A percentile compares a stretch with the other conserved stretches of the same genome.
Evolutionary conservation across 805 yeast genomes (phyloP).

Genomic region (Candida endomychidarum): DNA sequence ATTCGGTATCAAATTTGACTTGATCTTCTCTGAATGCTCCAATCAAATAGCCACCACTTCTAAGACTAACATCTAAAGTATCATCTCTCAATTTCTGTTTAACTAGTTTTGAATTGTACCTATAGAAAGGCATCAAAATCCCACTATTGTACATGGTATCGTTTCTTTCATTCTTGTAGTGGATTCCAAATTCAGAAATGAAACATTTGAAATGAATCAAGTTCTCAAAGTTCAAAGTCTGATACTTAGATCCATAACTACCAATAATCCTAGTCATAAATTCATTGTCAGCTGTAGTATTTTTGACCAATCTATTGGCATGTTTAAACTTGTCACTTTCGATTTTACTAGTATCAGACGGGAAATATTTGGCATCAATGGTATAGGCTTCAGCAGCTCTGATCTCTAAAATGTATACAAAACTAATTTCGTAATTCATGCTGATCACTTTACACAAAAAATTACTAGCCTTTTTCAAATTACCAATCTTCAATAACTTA

Average conservation of each 20-base stretch:
- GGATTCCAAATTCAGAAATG: slow-evolving; percentile 53
- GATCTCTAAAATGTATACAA: slow-evolving; percentile 53
- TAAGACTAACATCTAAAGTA: slow-evolving; percentile 44
- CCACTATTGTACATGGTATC: slow-evolving; percentile 46
- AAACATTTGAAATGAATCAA: slow-evolving; percentile 45
- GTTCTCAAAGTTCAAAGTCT: slow-evolving; percentile 31
- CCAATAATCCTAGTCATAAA: slow-evolving; percentile 49
- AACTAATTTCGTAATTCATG: slow-evolving; percentile 34
- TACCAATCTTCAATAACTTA: slow-evolving; percentile 33
- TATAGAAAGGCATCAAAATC: slow-evolving; percentile 51
- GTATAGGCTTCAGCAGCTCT: slow-evolving; percentile 47
- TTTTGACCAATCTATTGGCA: slow-evolving; percentile 35
- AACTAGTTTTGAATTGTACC: slow-evolving; percentile 44
- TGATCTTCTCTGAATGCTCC: slow-evolving; percentile 41
- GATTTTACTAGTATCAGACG: slow-evolving; percentile 40
- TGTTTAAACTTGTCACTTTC: slow-evolving; percentile 45
- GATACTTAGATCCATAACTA: slow-evolving; percentile 28
- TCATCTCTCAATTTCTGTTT: slow-evolving; percentile 21
- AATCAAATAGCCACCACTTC: slow-evolving; percentile 54
- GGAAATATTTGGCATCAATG: slow-evolving; percentile 44
- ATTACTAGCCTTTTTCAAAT: slow-evolving; percentile 45
- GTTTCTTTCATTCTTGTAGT: slow-evolving; percentile 32
- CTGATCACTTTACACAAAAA: slow-evolving; percentile 38
- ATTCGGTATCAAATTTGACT: slow-evolving; percentile 28
- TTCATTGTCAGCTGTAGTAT: slow-evolving; percentile 33